Evolutionary conservation across 1,284 basidiomycete species (phyloP).

Genomic region (Veloporphyrellus conicus): DNA sequence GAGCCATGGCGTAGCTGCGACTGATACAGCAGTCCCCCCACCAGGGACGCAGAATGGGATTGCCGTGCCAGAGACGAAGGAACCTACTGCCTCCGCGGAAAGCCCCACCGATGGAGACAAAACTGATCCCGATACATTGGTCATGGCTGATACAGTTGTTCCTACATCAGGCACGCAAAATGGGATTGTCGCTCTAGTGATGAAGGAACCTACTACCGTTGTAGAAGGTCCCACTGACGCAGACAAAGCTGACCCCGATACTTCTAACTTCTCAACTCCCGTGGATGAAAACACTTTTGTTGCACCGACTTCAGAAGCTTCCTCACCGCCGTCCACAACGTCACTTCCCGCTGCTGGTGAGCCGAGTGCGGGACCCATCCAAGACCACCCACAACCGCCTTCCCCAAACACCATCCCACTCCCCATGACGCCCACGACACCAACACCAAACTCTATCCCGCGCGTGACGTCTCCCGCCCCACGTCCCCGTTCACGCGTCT

Average conservation of each 20-base stretch:
- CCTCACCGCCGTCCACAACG: not conserved
- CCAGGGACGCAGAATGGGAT: not conserved
- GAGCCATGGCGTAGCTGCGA: not conserved
- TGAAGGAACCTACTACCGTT: not conserved
- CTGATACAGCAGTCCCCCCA: not conserved
- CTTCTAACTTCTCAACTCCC: slow-evolving; percentile 7
- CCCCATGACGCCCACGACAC: slow-evolving; percentile 22
- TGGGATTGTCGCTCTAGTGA: not conserved
- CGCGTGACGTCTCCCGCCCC: slow-evolving; percentile 18
- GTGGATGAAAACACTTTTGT: slow-evolving; percentile 17
- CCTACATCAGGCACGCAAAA: not conserved
- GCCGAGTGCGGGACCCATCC: not conserved
- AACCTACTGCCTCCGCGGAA: not conserved
- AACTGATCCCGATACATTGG: no score
- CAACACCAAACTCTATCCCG: slow-evolving; percentile 9
- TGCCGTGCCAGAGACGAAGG: not conserved
- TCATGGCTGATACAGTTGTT: slow-evolving; percentile 1
- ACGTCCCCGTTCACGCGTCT: slow-evolving; percentile 25
- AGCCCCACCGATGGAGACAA: slow-evolving; percentile 8
- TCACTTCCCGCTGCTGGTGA: slow-evolving; percentile 4
- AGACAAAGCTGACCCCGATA: slow-evolving; percentile 5
- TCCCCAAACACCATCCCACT: slow-evolving; percentile 23
- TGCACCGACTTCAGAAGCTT: slow-evolving; percentile 6
- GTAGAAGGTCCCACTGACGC: slow-evolving; percentile 1
- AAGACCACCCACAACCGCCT: slow-evolving; percentile 9